phyloP scores from a whole-genome alignment of 495 filamentous ascomycete species.

The Darksidea phi region DNA sequence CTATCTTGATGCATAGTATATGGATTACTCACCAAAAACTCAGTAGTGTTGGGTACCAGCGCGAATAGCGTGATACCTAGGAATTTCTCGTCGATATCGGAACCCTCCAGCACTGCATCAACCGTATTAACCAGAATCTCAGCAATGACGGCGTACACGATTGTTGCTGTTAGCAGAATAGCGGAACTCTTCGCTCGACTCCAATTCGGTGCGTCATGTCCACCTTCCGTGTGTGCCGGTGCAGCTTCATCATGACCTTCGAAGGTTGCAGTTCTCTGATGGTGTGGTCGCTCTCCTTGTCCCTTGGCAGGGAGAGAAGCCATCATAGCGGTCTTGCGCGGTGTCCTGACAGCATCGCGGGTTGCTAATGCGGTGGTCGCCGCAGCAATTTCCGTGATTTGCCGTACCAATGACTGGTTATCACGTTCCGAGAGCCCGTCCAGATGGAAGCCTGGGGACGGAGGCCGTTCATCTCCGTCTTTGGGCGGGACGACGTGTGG shows the following conservation, averaged over 20 bases:
- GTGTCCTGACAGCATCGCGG: constrained; percentile 63
- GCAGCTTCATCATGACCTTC: constrained; percentile 35
- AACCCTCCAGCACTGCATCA: constrained; percentile 84
- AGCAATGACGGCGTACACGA: constrained; percentile 93
- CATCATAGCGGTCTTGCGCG: constrained; percentile 50
- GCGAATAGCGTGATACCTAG: constrained; percentile 96
- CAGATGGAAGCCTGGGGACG: constrained; percentile 50
- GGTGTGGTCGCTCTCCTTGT: constrained; percentile 22
- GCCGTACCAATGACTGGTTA: constrained; percentile 73
- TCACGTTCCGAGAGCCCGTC: constrained; percentile 74
- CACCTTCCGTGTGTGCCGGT: constrained; percentile 53
- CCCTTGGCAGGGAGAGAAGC: constrained; percentile 36
- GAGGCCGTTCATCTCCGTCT: constrained; percentile 47
- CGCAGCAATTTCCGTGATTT: constrained; percentile 87
- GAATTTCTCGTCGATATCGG: constrained; percentile 96
- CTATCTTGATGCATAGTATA: constrained; percentile 15
- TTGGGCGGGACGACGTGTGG: constrained; percentile 50
- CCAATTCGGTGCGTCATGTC: constrained; percentile 98
- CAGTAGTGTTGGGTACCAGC: constrained; percentile 95
- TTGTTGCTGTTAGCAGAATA: constrained; percentile 83
- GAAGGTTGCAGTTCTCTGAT: constrained; percentile 21
- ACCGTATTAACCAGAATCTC: constrained; percentile 97
- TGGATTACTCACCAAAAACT: constrained; percentile 74
- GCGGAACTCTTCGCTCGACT: constrained; percentile 83
- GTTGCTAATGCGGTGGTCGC: constrained; percentile 86